Conservation (phyloP, 495 filamentous ascomycete species). For the Penicillium angulare region DNA sequence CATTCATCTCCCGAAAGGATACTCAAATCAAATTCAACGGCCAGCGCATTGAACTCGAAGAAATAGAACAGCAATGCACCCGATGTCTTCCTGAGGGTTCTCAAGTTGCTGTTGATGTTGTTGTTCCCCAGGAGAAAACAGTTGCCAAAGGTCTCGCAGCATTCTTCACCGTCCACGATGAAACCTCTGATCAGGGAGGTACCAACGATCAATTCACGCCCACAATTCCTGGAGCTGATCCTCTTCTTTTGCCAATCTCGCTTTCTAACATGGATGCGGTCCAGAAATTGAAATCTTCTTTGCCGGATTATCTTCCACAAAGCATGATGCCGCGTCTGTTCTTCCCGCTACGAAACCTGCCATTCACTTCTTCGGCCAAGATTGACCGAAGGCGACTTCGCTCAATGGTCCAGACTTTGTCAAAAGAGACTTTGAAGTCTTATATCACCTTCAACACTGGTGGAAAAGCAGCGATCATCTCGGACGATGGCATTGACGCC, state of each 20-base stretch:
- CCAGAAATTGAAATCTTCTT: slow-evolving; percentile 31
- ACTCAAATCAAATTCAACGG: slow-evolving; percentile 66
- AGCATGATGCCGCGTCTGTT: slow-evolving; percentile 65
- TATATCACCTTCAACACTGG: slow-evolving; percentile 38
- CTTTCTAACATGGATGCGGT: slow-evolving; percentile 28
- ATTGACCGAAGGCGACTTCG: slow-evolving; percentile 59
- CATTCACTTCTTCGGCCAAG: slow-evolving; percentile 57
- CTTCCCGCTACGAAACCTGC: slow-evolving; percentile 56
- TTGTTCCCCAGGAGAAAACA: slow-evolving; percentile 33
- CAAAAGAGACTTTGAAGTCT: slow-evolving; percentile 38
- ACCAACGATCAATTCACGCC: slow-evolving; percentile 18
- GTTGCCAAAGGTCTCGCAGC: slow-evolving; percentile 40
- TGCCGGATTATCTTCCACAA: slow-evolving; percentile 37
- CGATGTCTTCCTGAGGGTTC: slow-evolving; percentile 29
- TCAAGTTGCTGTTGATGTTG: slow-evolving; percentile 44
- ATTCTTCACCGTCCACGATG: slow-evolving; percentile 38
- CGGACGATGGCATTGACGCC: slow-evolving; percentile 28
- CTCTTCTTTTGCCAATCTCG: slow-evolving; percentile 35
- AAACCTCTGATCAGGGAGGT: slow-evolving; percentile 16
- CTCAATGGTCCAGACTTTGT: slow-evolving; percentile 34
- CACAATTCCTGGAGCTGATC: slow-evolving; percentile 21
- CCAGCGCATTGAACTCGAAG: slow-evolving; percentile 63
- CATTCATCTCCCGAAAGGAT: slow-evolving; percentile 58
- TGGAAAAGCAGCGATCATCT: slow-evolving; percentile 18
- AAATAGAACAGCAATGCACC: slow-evolving; percentile 59